Evolutionary conservation across 2,329 filamentous ascomycete species (phyloP), one percentile per base, ranked within the genome.

Genomic region (Venturia effusa): DNA sequence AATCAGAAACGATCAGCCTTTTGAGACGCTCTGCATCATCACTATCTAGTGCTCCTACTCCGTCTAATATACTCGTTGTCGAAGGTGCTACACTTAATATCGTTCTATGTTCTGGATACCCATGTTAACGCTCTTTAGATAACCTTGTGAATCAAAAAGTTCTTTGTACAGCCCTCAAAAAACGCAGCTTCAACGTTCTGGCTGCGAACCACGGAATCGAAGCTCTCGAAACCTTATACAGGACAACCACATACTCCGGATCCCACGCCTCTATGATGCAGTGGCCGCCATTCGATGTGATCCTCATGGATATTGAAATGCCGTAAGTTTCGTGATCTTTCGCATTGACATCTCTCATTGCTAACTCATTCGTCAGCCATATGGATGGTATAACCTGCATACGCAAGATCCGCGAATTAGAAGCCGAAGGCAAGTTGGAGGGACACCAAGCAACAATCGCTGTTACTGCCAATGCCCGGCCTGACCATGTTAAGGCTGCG

Each of bases 241-340:
- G 22, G 22, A 64, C 64, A 19, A 63, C 5, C 6, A 27, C 54
- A 34, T 30, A 45, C 24, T 24, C 27, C 15, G 54, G 55, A 34
- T 27, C 37, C 5, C 45, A 34, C 39, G 27, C 37, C 13, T 39
- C 34, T 13, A 7, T 57, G 30, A 8, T 57, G 19, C 7, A 34
- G n/a, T 57, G 51, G 51, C 51, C 51, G 19, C 34, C 37, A 7
- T 34, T 64, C 30, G 27, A 41, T 10, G 65, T 75, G 17, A 68
- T 75, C 27, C 70, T 75, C 6, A 72, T 74, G 69, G 74, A 75
- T 59, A 68, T 72, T 19, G 74, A 75, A 43, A 76, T 76, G 74
- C 74, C 74, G 64, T 65, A 61, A 41, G 60, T 24, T 37, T n/a
- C n/a, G n/a, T n/a, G n/a, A n/a, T n/a, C 62, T 34, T 39, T 59